Evolutionary conservation across 768 basidiomycete genomes (phyloP), one percentile per base, ranked within the genome.

Genomic region (Tubosaeta brunneosetosa): DNA sequence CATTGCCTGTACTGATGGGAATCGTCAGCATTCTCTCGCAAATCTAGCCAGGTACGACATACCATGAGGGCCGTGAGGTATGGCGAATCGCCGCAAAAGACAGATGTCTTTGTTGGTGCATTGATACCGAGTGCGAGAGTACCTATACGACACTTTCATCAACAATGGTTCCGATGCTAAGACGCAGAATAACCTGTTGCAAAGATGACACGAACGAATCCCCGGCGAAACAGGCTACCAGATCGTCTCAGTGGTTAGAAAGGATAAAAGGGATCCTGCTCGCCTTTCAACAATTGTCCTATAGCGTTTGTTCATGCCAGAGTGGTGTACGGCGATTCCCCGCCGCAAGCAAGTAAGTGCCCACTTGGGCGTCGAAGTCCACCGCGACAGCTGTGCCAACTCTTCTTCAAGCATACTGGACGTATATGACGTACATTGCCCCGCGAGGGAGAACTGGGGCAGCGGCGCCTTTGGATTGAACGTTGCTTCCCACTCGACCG

Each of bases 61-160:
- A 80, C 81, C 77, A 78, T 81, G 8, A 86, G 74, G 1, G 83
- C 80, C 1, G 83, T 84, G 33, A 85, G 58, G 61, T 53, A 83
- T 1, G 80, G 79, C 0, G 83, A 84, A 63, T 85, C 83, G 0
- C 79, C 81, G 49, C 76, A 79, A 59, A 87, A 87, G 6, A 84
- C 74, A 2, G 80, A 74, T 0, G 86, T 84, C 59, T 79, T 85
- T 0, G 84, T 76, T 1, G 86, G 86, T 0, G 85, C 85, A 60
- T 88, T 88, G 60, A 88, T 88, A 52, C 86, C 87, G 13, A 88
- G 71, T 1, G 86, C 86, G 50, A 88, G 71, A 6, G 85, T 87
- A 1, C 81, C 83, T 82, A 47, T n/a, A 1, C 11, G 16, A 43
- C 11, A 37, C 29, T 33, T 29, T 14, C 9, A 13, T 59, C 25